Percentiles rank a stretch among this genome's conserved stretches.
Evolutionary conservation across 352 stramenopile species (phyloP).

Genomic region (Phytopythium kandeliae): DNA sequence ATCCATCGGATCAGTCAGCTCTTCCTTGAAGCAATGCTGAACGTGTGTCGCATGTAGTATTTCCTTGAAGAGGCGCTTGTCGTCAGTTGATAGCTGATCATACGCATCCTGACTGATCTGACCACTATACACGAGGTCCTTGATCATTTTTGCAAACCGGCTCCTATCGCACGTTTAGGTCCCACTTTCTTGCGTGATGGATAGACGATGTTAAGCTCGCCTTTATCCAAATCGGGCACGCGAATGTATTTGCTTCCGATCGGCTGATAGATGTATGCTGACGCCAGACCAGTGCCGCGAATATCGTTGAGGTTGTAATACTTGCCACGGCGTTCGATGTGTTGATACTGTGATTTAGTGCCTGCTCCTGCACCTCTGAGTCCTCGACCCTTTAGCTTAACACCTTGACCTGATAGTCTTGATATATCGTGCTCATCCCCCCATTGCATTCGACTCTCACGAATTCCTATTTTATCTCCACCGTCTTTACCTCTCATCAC

Average conservation of each 20-base stretch:
- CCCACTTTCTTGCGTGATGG: constrained; percentile 3
- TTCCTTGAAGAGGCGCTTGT: not conserved
- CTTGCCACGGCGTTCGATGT: constrained; percentile 1
- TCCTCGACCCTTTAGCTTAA: too few relatives aligned
- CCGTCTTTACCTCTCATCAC: too few relatives aligned
- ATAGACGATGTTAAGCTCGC: constrained; percentile 5
- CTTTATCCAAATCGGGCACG: constrained; percentile 7
- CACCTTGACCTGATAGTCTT: too few relatives aligned
- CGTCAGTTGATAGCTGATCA: constrained; percentile 8
- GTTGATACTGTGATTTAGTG: constrained; percentile 3
- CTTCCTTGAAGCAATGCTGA: constrained; percentile 3
- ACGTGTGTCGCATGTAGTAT: not conserved
- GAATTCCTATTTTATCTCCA: too few relatives aligned
- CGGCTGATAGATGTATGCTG: constrained; percentile 4
- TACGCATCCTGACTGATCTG: constrained; percentile 2
- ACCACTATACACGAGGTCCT: not conserved
- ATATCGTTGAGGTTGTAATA: constrained; percentile 14
- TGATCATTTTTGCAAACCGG: constrained; percentile 6
- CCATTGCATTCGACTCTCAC: too few relatives aligned
- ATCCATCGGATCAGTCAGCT: constrained; percentile 9
- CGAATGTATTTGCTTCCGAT: constrained; percentile 10
- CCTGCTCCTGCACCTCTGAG: too few relatives aligned
- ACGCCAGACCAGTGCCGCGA: constrained; percentile 3
- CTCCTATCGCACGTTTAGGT: not conserved
- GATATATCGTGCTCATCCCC: too few relatives aligned